Percentiles rank a stretch among this genome's conserved stretches.
Conservation (phyloP, 371 early-diverging fungal genomes). For the Saksenaea vasiformis region DNA sequence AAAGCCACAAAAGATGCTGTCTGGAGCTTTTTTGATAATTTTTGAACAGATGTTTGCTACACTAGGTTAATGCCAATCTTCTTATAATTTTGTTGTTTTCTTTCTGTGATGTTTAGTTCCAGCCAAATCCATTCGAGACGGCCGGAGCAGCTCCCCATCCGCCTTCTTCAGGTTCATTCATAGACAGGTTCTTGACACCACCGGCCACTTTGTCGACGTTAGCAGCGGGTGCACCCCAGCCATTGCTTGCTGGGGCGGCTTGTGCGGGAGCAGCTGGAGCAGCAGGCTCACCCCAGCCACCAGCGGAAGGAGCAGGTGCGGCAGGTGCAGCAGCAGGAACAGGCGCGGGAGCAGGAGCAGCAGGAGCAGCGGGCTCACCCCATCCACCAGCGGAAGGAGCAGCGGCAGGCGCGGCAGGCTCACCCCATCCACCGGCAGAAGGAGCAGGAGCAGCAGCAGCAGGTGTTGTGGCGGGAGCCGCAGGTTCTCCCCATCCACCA, state of each 20-base stretch:
- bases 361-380: slow-evolving; percentile 16
- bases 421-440: slow-evolving; percentile 32
- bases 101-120: slow-evolving; percentile 20
- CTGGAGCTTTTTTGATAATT: neutral
- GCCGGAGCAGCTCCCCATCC: slow-evolving; percentile 43
- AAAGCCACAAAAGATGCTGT: no score
- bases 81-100: slow-evolving; percentile 5
- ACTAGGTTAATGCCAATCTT: neutral
- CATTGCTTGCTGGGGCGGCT: neutral
- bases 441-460: slow-evolving; percentile 17
- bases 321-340: slow-evolving; percentile 12
- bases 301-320: slow-evolving; percentile 15
- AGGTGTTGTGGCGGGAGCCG: slow-evolving; percentile 14
- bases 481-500: slow-evolving; percentile 12
- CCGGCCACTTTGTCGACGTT: neutral
- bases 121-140: slow-evolving; percentile 21
- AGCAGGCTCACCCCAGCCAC: slow-evolving; percentile 32
- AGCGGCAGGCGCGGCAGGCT: slow-evolving; percentile 21
- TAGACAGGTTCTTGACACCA: neutral
- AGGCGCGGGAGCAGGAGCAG: slow-evolving; percentile 17
- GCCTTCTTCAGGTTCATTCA: slow-evolving; percentile 10
- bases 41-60: neutral
- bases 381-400: slow-evolving; percentile 26
- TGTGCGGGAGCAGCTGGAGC: slow-evolving; percentile 12
- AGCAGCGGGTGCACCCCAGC: slow-evolving; percentile 19